Percentiles rank a stretch among this genome's conserved stretches.
Evolutionary conservation across 2,329 filamentous ascomycete species (phyloP).

Genomic region (Diaporthe helianthi): DNA sequence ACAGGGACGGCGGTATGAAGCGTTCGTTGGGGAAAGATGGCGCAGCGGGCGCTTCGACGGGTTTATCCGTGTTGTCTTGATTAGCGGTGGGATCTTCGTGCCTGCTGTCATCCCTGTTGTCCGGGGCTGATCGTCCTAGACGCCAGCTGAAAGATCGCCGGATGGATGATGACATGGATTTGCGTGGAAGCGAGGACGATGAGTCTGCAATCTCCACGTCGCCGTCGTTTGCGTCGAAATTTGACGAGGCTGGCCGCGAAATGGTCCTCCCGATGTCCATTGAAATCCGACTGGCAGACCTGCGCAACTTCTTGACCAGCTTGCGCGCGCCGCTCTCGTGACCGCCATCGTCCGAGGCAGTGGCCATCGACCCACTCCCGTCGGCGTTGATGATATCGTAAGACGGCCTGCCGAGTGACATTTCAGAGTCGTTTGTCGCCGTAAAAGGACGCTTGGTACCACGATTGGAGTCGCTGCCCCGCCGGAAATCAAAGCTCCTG

Average conservation of each 20-base stretch:
- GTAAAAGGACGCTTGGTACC: constrained; percentile 43
- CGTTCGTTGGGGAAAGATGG: background rate
- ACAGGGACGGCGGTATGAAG: constrained; percentile 18
- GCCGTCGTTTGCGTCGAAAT: constrained; percentile 11
- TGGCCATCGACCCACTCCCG: constrained; percentile 40
- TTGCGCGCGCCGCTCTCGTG: constrained; percentile 42
- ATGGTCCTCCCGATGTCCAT: constrained; percentile 47
- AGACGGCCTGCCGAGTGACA: constrained; percentile 39
- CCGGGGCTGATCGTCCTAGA: constrained; percentile 10
- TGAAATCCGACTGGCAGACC: constrained; percentile 53
- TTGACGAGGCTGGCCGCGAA: constrained; percentile 1
- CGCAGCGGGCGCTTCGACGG: background rate
- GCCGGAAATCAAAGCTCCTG: constrained; percentile 26
- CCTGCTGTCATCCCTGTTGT: background rate
- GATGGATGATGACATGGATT: constrained; percentile 28
- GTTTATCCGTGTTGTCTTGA: background rate
- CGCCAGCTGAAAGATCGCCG: constrained; percentile 31
- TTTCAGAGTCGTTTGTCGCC: constrained; percentile 26
- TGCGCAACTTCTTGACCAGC: constrained; percentile 61
- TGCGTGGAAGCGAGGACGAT: constrained; percentile 13
- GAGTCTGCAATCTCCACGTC: constrained; percentile 20
- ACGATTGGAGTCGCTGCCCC: constrained; percentile 37
- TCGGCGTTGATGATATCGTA: constrained; percentile 50
- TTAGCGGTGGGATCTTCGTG: background rate
- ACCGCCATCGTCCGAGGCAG: constrained; percentile 34